phyloP scores from a whole-genome alignment of 164 flowering plant genomes.

The Vitis labrusca region DNA sequence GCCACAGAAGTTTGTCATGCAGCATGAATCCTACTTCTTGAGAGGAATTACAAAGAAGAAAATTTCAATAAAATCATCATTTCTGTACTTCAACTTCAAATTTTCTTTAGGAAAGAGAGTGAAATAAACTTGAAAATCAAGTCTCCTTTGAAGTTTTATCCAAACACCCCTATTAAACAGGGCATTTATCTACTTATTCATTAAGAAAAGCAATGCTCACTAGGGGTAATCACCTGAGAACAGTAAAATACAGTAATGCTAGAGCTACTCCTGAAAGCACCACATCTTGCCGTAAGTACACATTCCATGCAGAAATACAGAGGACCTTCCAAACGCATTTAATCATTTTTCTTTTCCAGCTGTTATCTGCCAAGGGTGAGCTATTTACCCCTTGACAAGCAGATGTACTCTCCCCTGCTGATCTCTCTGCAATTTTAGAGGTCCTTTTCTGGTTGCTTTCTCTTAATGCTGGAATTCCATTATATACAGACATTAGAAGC shows the following conservation, averaged over 20 bases:
- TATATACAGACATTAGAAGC: constrained; percentile 75
- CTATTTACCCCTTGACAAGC: constrained; percentile 13
- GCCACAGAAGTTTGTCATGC: too few relatives aligned
- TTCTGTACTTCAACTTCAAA: too few relatives aligned
- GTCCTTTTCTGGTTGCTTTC: constrained; percentile 43
- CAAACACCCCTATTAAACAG: neutral
- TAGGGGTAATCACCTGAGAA: constrained; percentile 62
- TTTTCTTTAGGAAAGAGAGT: too few relatives aligned
- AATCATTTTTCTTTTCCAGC: constrained; percentile 18
- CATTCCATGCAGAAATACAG: constrained; percentile 58
- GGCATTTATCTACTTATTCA: neutral
- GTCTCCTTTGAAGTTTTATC: neutral
- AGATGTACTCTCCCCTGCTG: constrained; percentile 15
- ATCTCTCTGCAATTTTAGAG: constrained; percentile 12
- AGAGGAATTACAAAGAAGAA: too few relatives aligned
- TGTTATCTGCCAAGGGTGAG: constrained; percentile 16
- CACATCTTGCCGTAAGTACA: constrained; percentile 69
- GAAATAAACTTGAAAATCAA: neutral
- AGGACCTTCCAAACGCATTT: constrained; percentile 29
- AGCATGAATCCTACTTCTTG: too few relatives aligned
- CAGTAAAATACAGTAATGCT: constrained; percentile 70
- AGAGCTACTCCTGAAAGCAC: constrained; percentile 82
- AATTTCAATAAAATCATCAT: too few relatives aligned
- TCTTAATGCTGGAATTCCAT: constrained; percentile 62
- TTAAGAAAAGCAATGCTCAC: neutral